Percentiles rank a stretch among this genome's conserved stretches.
These are phyloP conservation scores for Acanthamoeba rhysodes DNA, from an alignment of 208 protist genomes.

Conservation along the genomic window DNA sequence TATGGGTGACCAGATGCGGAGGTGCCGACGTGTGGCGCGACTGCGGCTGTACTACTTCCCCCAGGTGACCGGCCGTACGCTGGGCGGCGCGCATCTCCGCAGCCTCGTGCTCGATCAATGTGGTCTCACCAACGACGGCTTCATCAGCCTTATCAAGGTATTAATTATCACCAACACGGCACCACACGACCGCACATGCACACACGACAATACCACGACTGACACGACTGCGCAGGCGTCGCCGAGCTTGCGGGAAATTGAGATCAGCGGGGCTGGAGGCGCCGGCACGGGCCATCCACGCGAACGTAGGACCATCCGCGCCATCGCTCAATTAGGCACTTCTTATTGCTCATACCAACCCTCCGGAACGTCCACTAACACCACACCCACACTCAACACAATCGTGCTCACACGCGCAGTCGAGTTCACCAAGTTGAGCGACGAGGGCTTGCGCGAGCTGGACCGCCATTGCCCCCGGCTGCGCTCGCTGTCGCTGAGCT, in stretches of 20 bases:
- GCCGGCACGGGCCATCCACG: not conserved
- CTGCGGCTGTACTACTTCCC: constrained; percentile 18
- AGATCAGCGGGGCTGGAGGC: constrained; percentile 4
- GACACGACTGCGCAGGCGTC: not conserved
- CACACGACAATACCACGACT: not conserved
- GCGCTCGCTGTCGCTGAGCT: constrained; percentile 12
- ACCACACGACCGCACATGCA: not conserved
- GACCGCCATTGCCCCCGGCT: not conserved
- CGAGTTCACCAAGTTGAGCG: constrained; percentile 5
- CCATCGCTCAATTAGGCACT: constrained; percentile 7
- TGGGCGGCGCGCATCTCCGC: not conserved
- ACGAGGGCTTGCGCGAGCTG: not conserved
- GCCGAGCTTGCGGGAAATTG: not conserved
- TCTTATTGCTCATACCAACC: not conserved
- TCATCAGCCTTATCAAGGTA: not conserved
- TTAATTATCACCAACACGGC: too few species aligned
- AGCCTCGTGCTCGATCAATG: constrained; percentile 21
- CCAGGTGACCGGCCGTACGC: not conserved
- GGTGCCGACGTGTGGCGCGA: not conserved
- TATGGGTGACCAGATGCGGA: not conserved
- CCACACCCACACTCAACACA: not conserved
- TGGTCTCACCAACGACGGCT: not conserved
- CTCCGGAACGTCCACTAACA: not conserved
- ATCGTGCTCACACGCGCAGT: not conserved
- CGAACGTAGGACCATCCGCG: constrained; percentile 5